These are phyloP conservation scores for Tricholoma saponaceum DNA, from an alignment of 768 basidiomycete species.

Conservation along the genomic window DNA sequence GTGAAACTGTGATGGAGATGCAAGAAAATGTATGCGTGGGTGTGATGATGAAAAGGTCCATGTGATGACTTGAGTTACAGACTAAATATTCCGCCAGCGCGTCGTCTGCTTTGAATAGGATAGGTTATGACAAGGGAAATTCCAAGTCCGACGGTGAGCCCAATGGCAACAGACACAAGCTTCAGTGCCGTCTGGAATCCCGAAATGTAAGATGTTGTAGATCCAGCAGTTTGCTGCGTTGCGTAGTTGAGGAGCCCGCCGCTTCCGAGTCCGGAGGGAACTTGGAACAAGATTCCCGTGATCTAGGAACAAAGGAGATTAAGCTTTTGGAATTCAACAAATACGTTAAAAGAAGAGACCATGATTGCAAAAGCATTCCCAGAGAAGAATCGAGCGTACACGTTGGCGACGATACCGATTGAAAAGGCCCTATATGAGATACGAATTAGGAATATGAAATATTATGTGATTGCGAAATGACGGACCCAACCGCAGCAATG, in stretches of 20 bases:
- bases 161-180: slow-evolving; percentile 73
- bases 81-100: slow-evolving; percentile 62
- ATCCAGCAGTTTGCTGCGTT: slow-evolving; percentile 47
- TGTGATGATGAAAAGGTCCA: too few relatives aligned
- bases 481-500: slow-evolving; percentile 74
- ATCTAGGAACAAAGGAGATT: slow-evolving; percentile 31
- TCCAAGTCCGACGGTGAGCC: slow-evolving; percentile 75
- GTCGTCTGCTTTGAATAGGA: slow-evolving; percentile 53
- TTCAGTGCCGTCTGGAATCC: slow-evolving; percentile 76
- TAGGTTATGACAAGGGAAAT: slow-evolving; percentile 64
- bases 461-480: too few relatives aligned
- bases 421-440: slow-evolving; percentile 53
- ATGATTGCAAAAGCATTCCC: slow-evolving; percentile 82
- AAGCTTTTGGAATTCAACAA: too few relatives aligned
- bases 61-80: slow-evolving; percentile 37
- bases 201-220: slow-evolving; percentile 52
- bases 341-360: too few relatives aligned
- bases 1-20: too few relatives aligned
- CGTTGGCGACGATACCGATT: slow-evolving; percentile 75
- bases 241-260: slow-evolving; percentile 77
- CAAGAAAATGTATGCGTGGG: too few relatives aligned
- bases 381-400: slow-evolving; percentile 69
- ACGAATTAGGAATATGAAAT: slow-evolving; percentile 33
- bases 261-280: slow-evolving; percentile 76
- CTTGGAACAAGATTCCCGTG: too few relatives aligned